Base-by-base conservation (phyloP, 208 protist species). In the Acanthamoeba culbertsoni region DNA sequence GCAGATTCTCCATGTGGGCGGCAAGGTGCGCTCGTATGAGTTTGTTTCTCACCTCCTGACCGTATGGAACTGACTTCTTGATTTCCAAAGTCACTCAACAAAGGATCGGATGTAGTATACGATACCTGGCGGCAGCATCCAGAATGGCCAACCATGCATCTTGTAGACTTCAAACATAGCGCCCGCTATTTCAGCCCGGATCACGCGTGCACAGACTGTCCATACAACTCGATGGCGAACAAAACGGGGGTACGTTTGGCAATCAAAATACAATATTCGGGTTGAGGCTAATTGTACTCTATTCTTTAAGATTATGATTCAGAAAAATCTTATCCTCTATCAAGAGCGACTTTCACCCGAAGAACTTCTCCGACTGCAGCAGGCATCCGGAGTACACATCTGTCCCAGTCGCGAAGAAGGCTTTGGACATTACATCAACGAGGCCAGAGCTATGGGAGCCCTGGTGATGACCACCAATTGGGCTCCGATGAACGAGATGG, bases 351-450 rank as follows among this genome's bases (percentile, higher is more conserved):
- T 79, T 8, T 4, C 68, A 33, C 37, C 42, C 12, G 68, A 43
- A 26, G 20, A 79, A 20, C 68, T 79, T 12, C 68, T 79, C 35
- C 12, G n/a, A 0, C 68, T 79, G 23, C 68, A 79, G 68, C 68
- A 48, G 42, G n/a, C 68, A 20, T 79, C 68, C 7, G 68, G 68
- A 12, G 68, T 79, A 10, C 68, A 79, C 42, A 10, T 79, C 37
- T 79, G 68, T 28, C 68, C 68, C 20, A 79, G 68, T 40, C 68
- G 68, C 33, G 68, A 79, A 28, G 68, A 79, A 40, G 68, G 68
- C 7, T 79, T 79, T 40, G 68, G 68, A 33, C 68, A 79, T 40
- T 79, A 79, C 68, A 79, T 79, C 68, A 79, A 79, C 68, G 68
- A 79, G 42, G 68, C 68, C 2, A 28, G 68, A 6, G 68, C 68